These are phyloP conservation scores for Phytophthora pluvialis DNA, from an alignment of 352 stramenopile genomes.

Conservation along the genomic window DNA sequence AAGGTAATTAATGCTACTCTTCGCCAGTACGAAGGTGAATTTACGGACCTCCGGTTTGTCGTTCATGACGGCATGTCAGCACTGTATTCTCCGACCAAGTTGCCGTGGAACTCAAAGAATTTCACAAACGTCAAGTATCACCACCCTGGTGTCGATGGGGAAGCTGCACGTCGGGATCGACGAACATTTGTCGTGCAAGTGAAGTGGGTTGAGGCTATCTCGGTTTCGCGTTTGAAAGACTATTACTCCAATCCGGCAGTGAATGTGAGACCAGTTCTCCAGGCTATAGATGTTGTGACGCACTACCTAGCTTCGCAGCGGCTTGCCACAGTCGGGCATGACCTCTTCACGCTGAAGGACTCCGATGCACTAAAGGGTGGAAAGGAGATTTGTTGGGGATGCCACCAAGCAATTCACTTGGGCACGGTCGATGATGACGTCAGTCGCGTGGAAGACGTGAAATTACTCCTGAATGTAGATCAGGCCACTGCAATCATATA, in stretches of 20 bases:
- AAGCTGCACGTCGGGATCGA: conserved; percentile 16
- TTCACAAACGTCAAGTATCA: conserved; percentile 47
- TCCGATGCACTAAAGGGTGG: conserved; percentile 59
- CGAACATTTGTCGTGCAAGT: conserved; percentile 68
- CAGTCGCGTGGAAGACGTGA: conserved; percentile 27
- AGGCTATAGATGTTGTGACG: conserved; percentile 67
- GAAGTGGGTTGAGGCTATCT: conserved; percentile 63
- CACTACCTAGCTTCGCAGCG: conserved; percentile 58
- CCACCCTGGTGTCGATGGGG: too few species aligned
- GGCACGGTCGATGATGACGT: neutral
- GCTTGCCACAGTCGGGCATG: conserved; percentile 61
- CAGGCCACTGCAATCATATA: conserved; percentile 77
- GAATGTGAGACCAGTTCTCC: conserved; percentile 62
- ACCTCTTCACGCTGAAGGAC: conserved; percentile 77
- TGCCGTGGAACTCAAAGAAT: conserved; percentile 50
- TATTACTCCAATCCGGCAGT: conserved; percentile 55
- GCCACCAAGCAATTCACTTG: conserved; percentile 67
- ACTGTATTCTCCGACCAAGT: conserved; percentile 46
- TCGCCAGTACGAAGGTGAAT: conserved; percentile 46
- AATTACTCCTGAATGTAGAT: conserved; percentile 74
- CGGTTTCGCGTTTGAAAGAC: conserved; percentile 40
- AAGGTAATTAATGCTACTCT: conserved; percentile 62
- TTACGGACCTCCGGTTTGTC: conserved; percentile 44
- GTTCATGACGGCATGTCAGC: conserved; percentile 63
- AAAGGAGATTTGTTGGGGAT: conserved; percentile 73